A percentile compares a stretch with the other conserved stretches of the same genome.
These are phyloP conservation scores for Neurospora sp. DNA, from an alignment of 495 filamentous ascomycete genomes.

Conservation along the genomic window DNA sequence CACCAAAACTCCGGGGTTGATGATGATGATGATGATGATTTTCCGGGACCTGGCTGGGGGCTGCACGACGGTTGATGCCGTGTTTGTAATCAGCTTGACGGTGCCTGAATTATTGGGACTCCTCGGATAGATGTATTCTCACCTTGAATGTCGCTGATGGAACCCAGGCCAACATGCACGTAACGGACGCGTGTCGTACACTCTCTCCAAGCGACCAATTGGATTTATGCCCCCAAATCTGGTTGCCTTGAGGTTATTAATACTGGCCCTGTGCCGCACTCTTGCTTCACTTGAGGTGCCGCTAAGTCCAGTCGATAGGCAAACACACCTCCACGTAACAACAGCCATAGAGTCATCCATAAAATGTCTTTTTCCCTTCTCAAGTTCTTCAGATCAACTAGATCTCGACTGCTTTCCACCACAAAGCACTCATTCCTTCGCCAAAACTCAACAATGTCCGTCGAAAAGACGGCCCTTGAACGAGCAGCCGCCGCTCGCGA, in stretches of 20 bases:
- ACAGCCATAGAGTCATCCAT: neutral
- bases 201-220: neutral
- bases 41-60: neutral
- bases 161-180: neutral
- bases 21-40: neutral
- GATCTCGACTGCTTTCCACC: neutral
- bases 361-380: neutral
- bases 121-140: neutral
- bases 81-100: neutral
- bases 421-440: neutral
- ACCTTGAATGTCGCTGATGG: neutral
- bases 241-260: neutral
- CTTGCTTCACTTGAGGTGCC: neutral
- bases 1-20: neutral
- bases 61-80: neutral
- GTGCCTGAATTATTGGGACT: neutral
- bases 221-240: neutral
- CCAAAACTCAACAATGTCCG: neutral
- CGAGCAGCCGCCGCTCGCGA: neutral
- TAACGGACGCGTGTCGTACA: neutral
- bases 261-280: neutral
- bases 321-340: neutral
- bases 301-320: neutral
- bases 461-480: neutral
- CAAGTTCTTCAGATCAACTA: neutral